Evolutionary conservation across 192 early-diverging fungal genomes (phyloP), one percentile per base, ranked within the genome.

Genomic region (Piromyces finnis): DNA sequence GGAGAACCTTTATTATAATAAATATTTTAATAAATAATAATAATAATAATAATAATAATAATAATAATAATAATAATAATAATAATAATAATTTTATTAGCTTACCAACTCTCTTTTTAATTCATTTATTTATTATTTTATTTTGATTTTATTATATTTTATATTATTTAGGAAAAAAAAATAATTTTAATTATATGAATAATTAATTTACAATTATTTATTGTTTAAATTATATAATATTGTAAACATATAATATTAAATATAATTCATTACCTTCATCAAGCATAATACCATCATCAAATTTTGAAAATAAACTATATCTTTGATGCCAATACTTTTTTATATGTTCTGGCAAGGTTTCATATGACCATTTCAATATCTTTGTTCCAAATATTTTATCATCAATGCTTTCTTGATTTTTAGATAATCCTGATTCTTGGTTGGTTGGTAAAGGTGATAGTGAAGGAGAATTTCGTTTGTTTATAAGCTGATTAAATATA

Each of bases 251-350:
- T n/a, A n/a, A n/a, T n/a, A n/a, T n/a, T n/a, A n/a, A n/a, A n/a
- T n/a, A n/a, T n/a, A n/a, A n/a, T n/a, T n/a, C n/a, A n/a, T 29
- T 87, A 92, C 92, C 92, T 84, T 92, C 88, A 83, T 98, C 96
- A 82, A 98, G 88, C 77, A 88, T 84, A 14, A n/a, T 68, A 68
- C 96, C 95, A 30, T 94, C 85, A 84, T 99, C 95, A 82, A 91
- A 99, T 30, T 86, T 86, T 78, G 91, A 90, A 81, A 99, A 99
- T 27, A 95, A 88, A 28, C 86, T 86, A 83, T 93, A 93, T 77
- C 97, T 90, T 81, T 94, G 93, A 28, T 85, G 78, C 91, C 93
- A 99, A 85, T 97, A 98, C 84, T 94, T 97, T 36, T 78, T n/a
- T 29, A 90, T 80, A 18, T 79, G 26, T n/a, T 68, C 51, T 1